Evolutionary conservation across 345 rosid genomes (phyloP).

Genomic region (Kernera saxatilis): DNA sequence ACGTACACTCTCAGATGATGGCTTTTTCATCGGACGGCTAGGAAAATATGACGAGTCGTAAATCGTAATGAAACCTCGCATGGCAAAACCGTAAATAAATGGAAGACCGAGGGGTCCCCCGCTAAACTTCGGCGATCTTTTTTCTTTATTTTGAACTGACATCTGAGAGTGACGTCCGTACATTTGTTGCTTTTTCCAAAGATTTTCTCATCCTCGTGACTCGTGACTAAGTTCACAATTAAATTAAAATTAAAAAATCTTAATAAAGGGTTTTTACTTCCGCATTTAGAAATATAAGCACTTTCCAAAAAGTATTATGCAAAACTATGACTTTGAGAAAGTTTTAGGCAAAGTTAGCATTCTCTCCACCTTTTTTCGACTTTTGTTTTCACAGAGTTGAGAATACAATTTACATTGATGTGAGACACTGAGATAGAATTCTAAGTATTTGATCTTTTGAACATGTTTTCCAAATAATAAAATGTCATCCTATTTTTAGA

Average conservation of each 20-base stretch:
- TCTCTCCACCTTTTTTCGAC: background rate
- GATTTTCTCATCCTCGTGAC: slow-evolving; percentile 11
- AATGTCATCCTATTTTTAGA: background rate
- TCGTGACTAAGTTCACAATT: background rate
- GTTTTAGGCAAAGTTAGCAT: background rate
- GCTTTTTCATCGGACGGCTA: slow-evolving; percentile 13
- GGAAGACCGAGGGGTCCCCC: slow-evolving; percentile 1
- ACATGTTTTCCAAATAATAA: background rate
- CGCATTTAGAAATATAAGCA: slow-evolving; percentile 1
- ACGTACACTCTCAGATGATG: background rate
- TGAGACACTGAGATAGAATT: background rate
- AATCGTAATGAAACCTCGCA: background rate
- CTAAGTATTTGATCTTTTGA: background rate
- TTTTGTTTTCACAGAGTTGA: background rate
- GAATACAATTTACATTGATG: background rate
- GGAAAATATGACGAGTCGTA: background rate
- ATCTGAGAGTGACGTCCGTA: slow-evolving; percentile 23
- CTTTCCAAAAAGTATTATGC: background rate
- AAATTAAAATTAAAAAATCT: background rate
- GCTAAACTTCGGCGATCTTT: background rate
- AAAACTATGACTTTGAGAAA: background rate
- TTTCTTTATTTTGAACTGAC: background rate
- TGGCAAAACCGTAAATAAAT: background rate
- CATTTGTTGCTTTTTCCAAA: slow-evolving; percentile 14
- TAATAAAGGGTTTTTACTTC: background rate